A percentile compares a stretch with the other conserved stretches of the same genome.
phyloP scores from a whole-genome alignment of 306 rosid genomes.

The Lathyrus aphaca region DNA sequence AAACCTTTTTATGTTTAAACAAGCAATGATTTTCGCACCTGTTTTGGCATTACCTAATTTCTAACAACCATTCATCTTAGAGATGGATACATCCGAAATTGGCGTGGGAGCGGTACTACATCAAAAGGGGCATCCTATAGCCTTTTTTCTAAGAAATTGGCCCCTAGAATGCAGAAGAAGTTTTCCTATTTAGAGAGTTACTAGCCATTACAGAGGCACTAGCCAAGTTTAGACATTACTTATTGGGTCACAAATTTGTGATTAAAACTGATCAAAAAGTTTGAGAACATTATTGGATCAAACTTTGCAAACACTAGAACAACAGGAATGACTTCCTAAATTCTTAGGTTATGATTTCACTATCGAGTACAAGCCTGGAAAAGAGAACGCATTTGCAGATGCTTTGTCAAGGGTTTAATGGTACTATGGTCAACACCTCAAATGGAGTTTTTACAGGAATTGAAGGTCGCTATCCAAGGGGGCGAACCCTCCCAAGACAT shows the following conservation, averaged over 20 bases:
- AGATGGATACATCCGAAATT: no score
- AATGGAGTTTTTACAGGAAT: no score
- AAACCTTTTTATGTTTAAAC: no score
- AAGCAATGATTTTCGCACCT: no score
- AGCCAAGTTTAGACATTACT: neutral
- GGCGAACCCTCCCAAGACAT: no score
- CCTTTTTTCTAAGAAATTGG: no score
- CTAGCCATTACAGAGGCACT: neutral
- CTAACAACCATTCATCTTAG: no score
- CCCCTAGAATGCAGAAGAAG: neutral
- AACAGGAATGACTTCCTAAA: no score
- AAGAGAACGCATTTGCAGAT: neutral
- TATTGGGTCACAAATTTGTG: neutral
- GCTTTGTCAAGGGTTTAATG: neutral
- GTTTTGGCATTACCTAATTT: no score
- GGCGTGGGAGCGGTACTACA: no score
- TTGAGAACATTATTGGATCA: neutral
- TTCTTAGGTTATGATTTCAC: neutral
- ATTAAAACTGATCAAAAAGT: neutral
- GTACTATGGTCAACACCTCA: neutral
- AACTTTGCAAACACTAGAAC: neutral
- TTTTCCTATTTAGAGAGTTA: neutral
- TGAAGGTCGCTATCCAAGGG: no score
- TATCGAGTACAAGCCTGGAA: neutral
- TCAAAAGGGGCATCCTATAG: no score